phyloP scores from a whole-genome alignment of 2,329 filamentous ascomycete genomes.

The Paracoccidioides lutzii region DNA sequence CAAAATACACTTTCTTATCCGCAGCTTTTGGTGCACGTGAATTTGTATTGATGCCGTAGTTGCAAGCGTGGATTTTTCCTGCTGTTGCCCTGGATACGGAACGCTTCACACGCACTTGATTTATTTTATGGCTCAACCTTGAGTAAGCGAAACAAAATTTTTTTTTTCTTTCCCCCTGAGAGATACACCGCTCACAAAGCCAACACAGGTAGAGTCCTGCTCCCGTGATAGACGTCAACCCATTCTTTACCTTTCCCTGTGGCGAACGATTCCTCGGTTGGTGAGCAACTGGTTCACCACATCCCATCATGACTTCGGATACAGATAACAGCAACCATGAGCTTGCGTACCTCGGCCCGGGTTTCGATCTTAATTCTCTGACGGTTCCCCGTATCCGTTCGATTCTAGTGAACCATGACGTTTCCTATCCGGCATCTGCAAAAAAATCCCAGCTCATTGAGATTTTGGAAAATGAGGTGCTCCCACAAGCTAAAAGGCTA shows the following conservation, averaged over 20 bases:
- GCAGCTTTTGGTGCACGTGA: not conserved
- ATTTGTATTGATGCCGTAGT: not conserved
- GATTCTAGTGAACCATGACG: slow-evolving; percentile 78
- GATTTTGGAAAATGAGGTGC: slow-evolving; percentile 66
- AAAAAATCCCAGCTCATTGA: slow-evolving; percentile 84
- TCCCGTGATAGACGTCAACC: no score
- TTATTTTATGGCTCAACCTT: not conserved
- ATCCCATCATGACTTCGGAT: slow-evolving; percentile 19
- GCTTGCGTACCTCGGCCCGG: slow-evolving; percentile 70
- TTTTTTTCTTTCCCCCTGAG: not conserved
- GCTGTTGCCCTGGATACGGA: slow-evolving; percentile 29
- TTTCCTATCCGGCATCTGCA: slow-evolving; percentile 73
- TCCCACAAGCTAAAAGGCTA: slow-evolving; percentile 66
- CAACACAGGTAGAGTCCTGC: not conserved
- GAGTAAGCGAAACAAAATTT: not conserved
- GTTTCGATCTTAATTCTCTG: slow-evolving; percentile 70
- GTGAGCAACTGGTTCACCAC: not conserved
- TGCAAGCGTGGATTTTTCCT: not conserved
- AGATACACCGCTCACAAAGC: not conserved
- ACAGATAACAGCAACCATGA: slow-evolving; percentile 36
- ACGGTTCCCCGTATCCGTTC: slow-evolving; percentile 82
- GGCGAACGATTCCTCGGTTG: not conserved
- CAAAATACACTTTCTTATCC: not conserved
- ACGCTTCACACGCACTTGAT: not conserved
- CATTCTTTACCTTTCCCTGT: not conserved